phyloP scores from a whole-genome alignment of 139 green algal species.

The Mychonastes homosphaera region DNA sequence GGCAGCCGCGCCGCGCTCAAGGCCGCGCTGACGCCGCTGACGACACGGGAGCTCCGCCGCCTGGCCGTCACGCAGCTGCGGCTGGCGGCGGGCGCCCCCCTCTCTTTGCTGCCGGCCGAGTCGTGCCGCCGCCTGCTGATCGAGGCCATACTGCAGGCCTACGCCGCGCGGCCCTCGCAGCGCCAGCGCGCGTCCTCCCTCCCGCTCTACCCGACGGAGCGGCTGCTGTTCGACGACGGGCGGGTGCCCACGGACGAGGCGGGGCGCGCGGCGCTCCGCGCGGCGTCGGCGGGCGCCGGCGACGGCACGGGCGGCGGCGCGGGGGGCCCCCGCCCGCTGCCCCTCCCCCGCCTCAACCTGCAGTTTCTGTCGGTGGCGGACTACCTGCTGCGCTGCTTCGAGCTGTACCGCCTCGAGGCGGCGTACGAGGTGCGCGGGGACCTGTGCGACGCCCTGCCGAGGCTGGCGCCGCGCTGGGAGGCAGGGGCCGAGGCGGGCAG shows the following conservation, averaged over 20 bases:
- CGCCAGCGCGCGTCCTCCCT: conserved; percentile 75
- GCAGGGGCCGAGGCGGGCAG: conserved; percentile 4
- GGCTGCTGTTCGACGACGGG: conserved; percentile 82
- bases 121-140: conserved; percentile 46
- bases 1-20: conserved; percentile 46
- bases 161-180: conserved; percentile 61
- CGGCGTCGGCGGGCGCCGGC: neutral
- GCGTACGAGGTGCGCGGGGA: conserved; percentile 68
- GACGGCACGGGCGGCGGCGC: too few relatives aligned
- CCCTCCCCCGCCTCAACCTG: conserved; percentile 96
- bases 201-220: conserved; percentile 94
- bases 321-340: conserved; percentile 57
- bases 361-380: conserved; percentile 94
- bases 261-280: too few relatives aligned
- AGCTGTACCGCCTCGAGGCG: conserved; percentile 92
- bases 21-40: conserved; percentile 46
- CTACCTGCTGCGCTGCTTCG: conserved; percentile 96
- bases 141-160: conserved; percentile 67
- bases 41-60: conserved; percentile 47
- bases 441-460: neutral
- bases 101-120: too few relatives aligned
- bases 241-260: conserved; percentile 40
- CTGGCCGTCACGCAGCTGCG: conserved; percentile 72
- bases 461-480: neutral
- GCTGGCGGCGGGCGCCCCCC: conserved; percentile 57